These are phyloP conservation scores for Rutstroemia sp. DNA, from an alignment of 2,329 filamentous ascomycete species.

Conservation along the genomic window DNA sequence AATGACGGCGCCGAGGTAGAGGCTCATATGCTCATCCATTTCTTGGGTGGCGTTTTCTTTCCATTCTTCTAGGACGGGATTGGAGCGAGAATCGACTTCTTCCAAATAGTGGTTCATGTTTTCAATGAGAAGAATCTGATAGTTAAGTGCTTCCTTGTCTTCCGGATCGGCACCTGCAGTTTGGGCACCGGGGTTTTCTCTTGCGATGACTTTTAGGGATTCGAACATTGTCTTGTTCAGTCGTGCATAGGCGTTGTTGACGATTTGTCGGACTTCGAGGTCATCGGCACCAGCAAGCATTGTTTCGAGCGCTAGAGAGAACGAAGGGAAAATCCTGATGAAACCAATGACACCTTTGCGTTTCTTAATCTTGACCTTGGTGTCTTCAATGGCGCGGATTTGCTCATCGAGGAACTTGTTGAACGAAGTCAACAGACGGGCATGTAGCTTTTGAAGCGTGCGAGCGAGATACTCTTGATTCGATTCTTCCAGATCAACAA, in stretches of 20 bases:
- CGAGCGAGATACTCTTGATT: constrained; percentile 88
- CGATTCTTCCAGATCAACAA: constrained; percentile 73
- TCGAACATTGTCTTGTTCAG: constrained; percentile 97
- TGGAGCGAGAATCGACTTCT: constrained; percentile 69
- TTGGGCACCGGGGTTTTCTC: constrained; percentile 50
- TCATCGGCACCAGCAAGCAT: constrained; percentile 60
- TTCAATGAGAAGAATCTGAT: constrained; percentile 93
- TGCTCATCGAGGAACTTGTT: constrained; percentile 90
- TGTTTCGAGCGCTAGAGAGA: constrained; percentile 75
- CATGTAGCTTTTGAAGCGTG: constrained; percentile 71
- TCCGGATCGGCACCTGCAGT: constrained; percentile 55
- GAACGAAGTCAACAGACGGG: constrained; percentile 67
- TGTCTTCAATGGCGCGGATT: constrained; percentile 91
- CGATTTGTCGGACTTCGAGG: constrained; percentile 63
- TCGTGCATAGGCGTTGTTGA: constrained; percentile 82
- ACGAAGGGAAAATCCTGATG: constrained; percentile 86
- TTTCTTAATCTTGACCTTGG: constrained; percentile 98
- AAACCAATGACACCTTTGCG: constrained; percentile 94
- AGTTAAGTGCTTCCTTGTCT: constrained; percentile 95
- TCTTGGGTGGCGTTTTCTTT: constrained; percentile 69
- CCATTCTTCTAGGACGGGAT: constrained; percentile 77
- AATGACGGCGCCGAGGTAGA: constrained; percentile 85
- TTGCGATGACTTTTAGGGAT: constrained; percentile 87
- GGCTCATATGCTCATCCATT: constrained; percentile 76
- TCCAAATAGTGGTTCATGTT: constrained; percentile 98